A percentile compares a stretch with the other conserved stretches of the same genome.
Conservation (phyloP, 371 early-diverging fungal species). For the Blyttiomyces sp. region DNA sequence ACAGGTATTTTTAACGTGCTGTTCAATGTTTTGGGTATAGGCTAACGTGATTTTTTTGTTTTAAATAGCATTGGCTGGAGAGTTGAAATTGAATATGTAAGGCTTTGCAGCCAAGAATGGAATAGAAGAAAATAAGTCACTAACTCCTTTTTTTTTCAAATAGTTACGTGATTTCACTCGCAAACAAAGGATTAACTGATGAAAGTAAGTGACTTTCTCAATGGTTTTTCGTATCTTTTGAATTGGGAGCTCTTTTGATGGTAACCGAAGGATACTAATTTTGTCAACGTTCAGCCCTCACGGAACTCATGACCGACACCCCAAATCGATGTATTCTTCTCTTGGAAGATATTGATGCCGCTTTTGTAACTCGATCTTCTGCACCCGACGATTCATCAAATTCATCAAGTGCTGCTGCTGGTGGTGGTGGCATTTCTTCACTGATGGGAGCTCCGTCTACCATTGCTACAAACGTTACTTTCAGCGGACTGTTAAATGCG, state of each 20-base stretch:
- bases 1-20: slow-evolving; percentile 19
- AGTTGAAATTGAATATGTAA: slow-evolving; percentile 95
- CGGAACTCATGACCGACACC: slow-evolving; percentile 71
- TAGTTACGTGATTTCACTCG: slow-evolving; percentile 22
- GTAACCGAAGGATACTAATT: not conserved
- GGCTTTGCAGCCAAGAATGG: not conserved
- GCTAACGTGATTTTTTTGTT: slow-evolving; percentile 30
- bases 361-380: slow-evolving; percentile 60
- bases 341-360: slow-evolving; percentile 99
- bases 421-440: no score
- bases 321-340: slow-evolving; percentile 95
- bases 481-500: slow-evolving; percentile 97
- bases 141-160: not conserved
- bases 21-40: slow-evolving; percentile 35
- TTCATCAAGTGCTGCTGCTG: slow-evolving; percentile 47
- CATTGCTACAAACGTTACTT: slow-evolving; percentile 94
- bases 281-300: slow-evolving; percentile 22
- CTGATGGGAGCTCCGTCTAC: slow-evolving; percentile 54
- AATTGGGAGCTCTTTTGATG: no score
- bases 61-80: slow-evolving; percentile 96
- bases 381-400: slow-evolving; percentile 25
- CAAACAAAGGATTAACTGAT: slow-evolving; percentile 71
- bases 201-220: slow-evolving; percentile 62
- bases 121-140: not conserved
- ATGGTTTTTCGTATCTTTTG: no score